Percentiles rank a stretch among this genome's conserved stretches.
phyloP scores from a whole-genome alignment of 345 rosid species.

The Geranium brycei region DNA sequence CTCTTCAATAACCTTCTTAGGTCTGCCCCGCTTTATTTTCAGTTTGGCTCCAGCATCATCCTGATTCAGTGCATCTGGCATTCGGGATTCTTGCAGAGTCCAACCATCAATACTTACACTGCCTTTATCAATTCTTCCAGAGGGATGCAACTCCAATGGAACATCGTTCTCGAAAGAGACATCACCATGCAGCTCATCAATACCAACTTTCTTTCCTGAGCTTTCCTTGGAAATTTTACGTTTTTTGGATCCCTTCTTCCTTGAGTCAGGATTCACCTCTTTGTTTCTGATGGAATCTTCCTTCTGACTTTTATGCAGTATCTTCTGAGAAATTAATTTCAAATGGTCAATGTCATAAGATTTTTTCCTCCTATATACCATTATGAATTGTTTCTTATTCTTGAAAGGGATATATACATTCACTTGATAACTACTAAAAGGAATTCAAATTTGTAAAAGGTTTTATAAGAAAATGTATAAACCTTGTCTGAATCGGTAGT shows the following conservation, averaged over 20 bases:
- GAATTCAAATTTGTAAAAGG: not conserved
- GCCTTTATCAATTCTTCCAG: not conserved
- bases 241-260: conserved; percentile 3
- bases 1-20: conserved; percentile 5
- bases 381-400: conserved; percentile 6
- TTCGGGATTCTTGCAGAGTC: conserved; percentile 5
- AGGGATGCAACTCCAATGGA: not conserved
- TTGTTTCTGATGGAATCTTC: conserved; percentile 18
- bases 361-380: conserved; percentile 23
- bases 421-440: not conserved
- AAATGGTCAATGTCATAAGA: conserved; percentile 16
- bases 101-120: not conserved
- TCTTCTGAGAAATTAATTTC: conserved; percentile 10
- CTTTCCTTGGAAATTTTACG: conserved; percentile 5
- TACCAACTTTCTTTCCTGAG: conserved; percentile 21
- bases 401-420: not conserved
- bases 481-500: conserved; percentile 18
- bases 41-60: conserved; percentile 5
- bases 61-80: conserved; percentile 9
- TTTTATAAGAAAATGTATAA: not conserved
- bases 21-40: conserved; percentile 1
- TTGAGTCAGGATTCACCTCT: conserved; percentile 14
- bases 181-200: conserved; percentile 5
- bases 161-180: not conserved
- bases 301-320: conserved; percentile 22